These are phyloP conservation scores for Apiospora saccharicola DNA, from an alignment of 2,329 filamentous ascomycete genomes.

Conservation along the genomic window DNA sequence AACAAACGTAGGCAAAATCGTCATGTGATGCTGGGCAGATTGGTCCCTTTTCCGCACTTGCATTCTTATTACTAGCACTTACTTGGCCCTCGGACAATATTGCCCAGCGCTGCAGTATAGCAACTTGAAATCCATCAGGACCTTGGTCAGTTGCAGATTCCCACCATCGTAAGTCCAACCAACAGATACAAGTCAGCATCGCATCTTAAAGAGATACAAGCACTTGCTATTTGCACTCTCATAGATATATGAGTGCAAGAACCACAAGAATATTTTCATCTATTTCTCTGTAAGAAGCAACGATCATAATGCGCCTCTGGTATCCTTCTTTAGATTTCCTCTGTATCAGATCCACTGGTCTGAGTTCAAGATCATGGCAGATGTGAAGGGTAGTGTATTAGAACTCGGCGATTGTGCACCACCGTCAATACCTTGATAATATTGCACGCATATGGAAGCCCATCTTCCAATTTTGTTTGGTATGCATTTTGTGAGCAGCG, in stretches of 20 bases:
- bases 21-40: neutral
- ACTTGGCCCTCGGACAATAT: neutral
- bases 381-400: too few species aligned
- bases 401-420: neutral
- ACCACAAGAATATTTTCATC: neutral
- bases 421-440: neutral
- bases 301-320: neutral
- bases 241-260: neutral
- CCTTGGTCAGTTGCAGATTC: neutral
- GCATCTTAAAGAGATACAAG: neutral
- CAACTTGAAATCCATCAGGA: neutral
- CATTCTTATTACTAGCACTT: neutral
- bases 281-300: neutral
- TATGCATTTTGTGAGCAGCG: neutral
- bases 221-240: neutral
- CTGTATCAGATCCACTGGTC: neutral
- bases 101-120: neutral
- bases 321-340: neutral
- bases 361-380: neutral
- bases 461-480: neutral
- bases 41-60: neutral
- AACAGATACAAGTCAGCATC: neutral
- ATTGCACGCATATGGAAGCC: neutral
- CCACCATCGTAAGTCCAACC: neutral
- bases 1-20: neutral